phyloP scores from a whole-genome alignment of 306 rosid species.

The Dalbergia cochinchinensis region DNA sequence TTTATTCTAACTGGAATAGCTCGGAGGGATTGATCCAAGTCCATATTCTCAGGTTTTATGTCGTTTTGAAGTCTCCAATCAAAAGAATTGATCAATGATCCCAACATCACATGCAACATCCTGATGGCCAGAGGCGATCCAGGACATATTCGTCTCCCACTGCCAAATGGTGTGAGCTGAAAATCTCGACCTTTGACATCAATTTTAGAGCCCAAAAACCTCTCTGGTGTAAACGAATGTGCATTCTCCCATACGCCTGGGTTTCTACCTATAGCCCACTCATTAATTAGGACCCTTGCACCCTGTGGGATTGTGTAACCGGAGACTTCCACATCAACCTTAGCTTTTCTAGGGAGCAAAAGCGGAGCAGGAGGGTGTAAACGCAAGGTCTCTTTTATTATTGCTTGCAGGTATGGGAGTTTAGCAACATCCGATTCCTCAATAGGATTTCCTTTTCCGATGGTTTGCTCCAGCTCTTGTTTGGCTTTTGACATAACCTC shows the following conservation, averaged over 20 bases:
- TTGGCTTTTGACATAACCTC: constrained; percentile 48
- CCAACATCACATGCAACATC: neutral
- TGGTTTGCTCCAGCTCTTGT: constrained; percentile 45
- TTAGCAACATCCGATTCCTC: constrained; percentile 55
- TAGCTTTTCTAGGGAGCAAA: neutral
- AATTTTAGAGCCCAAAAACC: constrained; percentile 39
- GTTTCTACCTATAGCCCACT: neutral
- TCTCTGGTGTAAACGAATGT: constrained; percentile 49
- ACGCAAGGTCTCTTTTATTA: neutral
- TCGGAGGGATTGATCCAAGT: constrained; percentile 12
- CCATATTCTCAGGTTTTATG: neutral
- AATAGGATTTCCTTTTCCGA: constrained; percentile 57
- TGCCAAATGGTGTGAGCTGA: constrained; percentile 60
- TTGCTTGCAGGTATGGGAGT: constrained; percentile 50
- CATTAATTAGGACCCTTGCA: constrained; percentile 37
- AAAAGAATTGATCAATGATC: neutral
- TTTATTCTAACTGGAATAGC: neutral
- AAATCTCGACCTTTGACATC: constrained; percentile 46
- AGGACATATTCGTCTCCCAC: constrained; percentile 48
- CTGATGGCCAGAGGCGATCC: constrained; percentile 48
- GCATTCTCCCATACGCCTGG: constrained; percentile 50
- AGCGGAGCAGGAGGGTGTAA: neutral
- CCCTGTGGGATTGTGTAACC: constrained; percentile 54
- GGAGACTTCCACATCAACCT: neutral
- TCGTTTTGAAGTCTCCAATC: neutral